A percentile compares a stretch with the other conserved stretches of the same genome.
Evolutionary conservation across 1,284 basidiomycete species (phyloP).

Genomic region (Cutaneotrichosporon spelunceum): DNA sequence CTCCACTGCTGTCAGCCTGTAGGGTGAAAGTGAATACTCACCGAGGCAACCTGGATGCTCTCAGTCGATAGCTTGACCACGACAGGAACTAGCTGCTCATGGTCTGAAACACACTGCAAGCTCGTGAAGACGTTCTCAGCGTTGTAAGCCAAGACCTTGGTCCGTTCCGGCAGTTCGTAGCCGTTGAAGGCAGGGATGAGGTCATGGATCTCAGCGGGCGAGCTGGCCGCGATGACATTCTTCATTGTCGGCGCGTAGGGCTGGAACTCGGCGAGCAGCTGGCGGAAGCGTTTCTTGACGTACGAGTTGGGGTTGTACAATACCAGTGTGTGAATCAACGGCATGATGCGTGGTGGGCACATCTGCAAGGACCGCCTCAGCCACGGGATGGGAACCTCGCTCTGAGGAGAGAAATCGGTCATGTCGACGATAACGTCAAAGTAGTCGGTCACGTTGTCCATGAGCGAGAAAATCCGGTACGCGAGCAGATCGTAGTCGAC

Average conservation of each 20-base stretch:
- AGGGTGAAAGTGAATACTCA: not conserved
- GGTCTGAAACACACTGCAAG: slow-evolving; percentile 39
- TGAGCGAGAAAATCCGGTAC: slow-evolving; percentile 73
- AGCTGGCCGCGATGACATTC: slow-evolving; percentile 57
- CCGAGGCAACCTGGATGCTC: slow-evolving; percentile 43
- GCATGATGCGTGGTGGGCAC: slow-evolving; percentile 57
- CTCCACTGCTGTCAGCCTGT: slow-evolving; percentile 27
- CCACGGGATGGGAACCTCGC: slow-evolving; percentile 77
- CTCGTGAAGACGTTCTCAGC: slow-evolving; percentile 48
- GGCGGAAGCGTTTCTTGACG: slow-evolving; percentile 68
- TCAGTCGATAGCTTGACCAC: slow-evolving; percentile 46
- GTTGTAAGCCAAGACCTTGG: slow-evolving; percentile 43
- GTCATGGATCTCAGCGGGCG: slow-evolving; percentile 63
- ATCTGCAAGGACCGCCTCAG: slow-evolving; percentile 74
- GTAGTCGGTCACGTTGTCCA: slow-evolving; percentile 45
- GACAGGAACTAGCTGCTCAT: slow-evolving; percentile 47
- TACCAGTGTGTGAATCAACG: slow-evolving; percentile 56
- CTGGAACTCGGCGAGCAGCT: slow-evolving; percentile 58
- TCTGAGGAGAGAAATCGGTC: slow-evolving; percentile 70
- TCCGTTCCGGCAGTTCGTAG: slow-evolving; percentile 53
- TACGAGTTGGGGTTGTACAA: slow-evolving; percentile 76
- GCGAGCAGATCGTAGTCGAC: slow-evolving; percentile 81
- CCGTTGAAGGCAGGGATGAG: slow-evolving; percentile 57
- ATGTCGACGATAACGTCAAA: slow-evolving; percentile 80
- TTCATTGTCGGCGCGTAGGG: slow-evolving; percentile 64